Evolutionary conservation across 169 alveolate species (phyloP), one percentile per base, ranked within the genome.

Genomic region (Eimeria mitis): DNA sequence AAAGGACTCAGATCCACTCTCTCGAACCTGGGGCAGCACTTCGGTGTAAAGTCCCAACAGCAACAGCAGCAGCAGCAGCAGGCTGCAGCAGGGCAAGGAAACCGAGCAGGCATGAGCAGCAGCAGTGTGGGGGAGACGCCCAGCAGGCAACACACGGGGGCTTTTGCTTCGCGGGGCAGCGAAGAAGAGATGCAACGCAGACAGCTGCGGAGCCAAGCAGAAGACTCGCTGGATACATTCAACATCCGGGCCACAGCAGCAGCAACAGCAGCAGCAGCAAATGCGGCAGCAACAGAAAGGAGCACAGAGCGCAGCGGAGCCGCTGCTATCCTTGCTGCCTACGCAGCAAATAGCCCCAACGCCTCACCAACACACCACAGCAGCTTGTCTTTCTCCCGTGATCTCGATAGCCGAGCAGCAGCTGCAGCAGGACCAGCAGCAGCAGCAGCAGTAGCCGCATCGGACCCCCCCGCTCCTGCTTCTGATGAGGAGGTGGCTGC

Each of bases 61-160:
- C 94, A 87, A 49, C 91, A 84, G 79, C 79, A 54, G 79, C 91
- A 84, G 91, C 94, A 87, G 83, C 94, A 87, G 83, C 83, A 23
- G 63, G 52, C 90, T 56, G 54, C 76, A 9, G 9, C 54, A 47
- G 40, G 54, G 37, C 90, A 49, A 37, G 76, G 19, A 16, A 14
- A 59, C 76, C 73, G 61, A 44, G n/a, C 89, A 42, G 68, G 81
- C 31, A 37, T 71, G 81, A 71, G 31, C 81, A 40, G 54, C 81
- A 71, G 54, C 81, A 13, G 9, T 14, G n/a, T 37, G 11, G 52
- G 19, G 52, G 81, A 71, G 54, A 31, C 81, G 25, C 81, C 81
- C 28, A 71, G 52, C 81, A 71, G 19, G 81, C 81, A 71, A 13
- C 81, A 71, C 14, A 71, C 47, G 44, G 47, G 23, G 14, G 13